Conservation (phyloP, 148 eudicot species). For the Rhododendron molle region DNA sequence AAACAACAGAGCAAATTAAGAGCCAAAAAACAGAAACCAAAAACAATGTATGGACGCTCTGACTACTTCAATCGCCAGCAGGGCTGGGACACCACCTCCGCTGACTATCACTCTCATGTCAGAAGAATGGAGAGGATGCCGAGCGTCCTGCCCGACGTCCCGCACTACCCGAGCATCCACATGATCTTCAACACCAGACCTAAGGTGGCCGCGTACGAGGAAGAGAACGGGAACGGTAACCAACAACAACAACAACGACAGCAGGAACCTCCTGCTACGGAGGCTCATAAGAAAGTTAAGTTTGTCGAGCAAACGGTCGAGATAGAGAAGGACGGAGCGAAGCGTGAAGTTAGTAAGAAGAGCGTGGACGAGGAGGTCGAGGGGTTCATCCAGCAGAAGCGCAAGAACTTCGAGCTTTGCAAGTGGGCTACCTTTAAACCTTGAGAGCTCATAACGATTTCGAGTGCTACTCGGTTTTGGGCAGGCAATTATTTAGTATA, state of each 20-base stretch:
- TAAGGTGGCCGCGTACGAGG: neutral
- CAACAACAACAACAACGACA: neutral
- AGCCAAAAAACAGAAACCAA: neutral
- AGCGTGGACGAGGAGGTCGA: constrained; percentile 39
- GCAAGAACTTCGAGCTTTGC: constrained; percentile 34
- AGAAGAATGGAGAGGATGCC: constrained; percentile 11
- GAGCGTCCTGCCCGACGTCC: constrained; percentile 9
- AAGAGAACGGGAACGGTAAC: neutral
- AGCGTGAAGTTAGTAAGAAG: neutral
- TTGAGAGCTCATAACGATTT: neutral
- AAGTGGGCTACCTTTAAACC: constrained; percentile 23
- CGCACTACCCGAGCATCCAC: constrained; percentile 18
- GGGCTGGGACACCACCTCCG: constrained; percentile 1
- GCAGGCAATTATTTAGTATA: neutral
- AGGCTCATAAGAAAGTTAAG: constrained; percentile 28
- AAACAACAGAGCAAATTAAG: neutral
- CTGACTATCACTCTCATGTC: constrained; percentile 16
- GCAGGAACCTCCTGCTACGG: neutral
- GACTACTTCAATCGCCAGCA: neutral
- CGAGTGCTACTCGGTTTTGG: neutral
- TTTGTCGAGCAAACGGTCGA: constrained; percentile 15
- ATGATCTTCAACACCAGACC: constrained; percentile 10
- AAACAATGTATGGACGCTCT: constrained; percentile 3
- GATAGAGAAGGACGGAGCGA: neutral
- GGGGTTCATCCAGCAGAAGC: constrained; percentile 37